These are phyloP conservation scores for Colletotrichum sojae DNA, from an alignment of 2,329 filamentous ascomycete genomes.

Conservation along the genomic window DNA sequence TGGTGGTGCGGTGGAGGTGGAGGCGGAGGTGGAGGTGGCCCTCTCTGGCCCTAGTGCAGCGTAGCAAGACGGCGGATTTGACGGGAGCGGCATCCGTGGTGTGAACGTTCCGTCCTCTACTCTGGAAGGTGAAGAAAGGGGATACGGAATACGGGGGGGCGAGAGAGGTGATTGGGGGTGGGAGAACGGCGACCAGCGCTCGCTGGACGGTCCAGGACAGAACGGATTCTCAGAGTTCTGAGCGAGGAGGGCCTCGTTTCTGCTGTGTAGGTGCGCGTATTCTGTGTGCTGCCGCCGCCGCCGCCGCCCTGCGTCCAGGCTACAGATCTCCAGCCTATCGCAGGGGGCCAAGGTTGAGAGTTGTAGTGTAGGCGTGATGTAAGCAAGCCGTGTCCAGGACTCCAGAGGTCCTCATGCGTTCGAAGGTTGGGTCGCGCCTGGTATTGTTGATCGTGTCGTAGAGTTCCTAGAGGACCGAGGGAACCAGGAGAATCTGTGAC, in stretches of 20 bases:
- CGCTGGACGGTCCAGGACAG: slow-evolving; percentile 1
- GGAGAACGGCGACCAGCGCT: slow-evolving; percentile 12
- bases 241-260: too few relatives aligned
- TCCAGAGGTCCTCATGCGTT: too few relatives aligned
- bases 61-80: slow-evolving; percentile 19
- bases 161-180: slow-evolving; percentile 1
- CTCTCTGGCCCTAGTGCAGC: slow-evolving; percentile 28
- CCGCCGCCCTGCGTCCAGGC: not conserved
- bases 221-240: not conserved
- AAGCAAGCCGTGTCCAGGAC: not conserved
- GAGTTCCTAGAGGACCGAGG: slow-evolving; percentile 27
- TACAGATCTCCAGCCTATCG: not conserved
- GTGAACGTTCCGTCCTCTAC: too few relatives aligned
- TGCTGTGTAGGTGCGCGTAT: not conserved
- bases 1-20: slow-evolving; percentile 15
- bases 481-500: slow-evolving; percentile 18
- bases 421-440: slow-evolving; percentile 15
- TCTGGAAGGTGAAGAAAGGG: not conserved
- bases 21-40: slow-evolving; percentile 21
- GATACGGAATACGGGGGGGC: slow-evolving; percentile 8
- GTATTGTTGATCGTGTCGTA: slow-evolving; percentile 6
- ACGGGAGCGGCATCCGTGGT: slow-evolving; percentile 20
- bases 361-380: not conserved
- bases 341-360: not conserved
- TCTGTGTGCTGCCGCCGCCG: not conserved